These are phyloP conservation scores for Trichosporon inkin DNA, from an alignment of 1,284 basidiomycete genomes.

Conservation along the genomic window DNA sequence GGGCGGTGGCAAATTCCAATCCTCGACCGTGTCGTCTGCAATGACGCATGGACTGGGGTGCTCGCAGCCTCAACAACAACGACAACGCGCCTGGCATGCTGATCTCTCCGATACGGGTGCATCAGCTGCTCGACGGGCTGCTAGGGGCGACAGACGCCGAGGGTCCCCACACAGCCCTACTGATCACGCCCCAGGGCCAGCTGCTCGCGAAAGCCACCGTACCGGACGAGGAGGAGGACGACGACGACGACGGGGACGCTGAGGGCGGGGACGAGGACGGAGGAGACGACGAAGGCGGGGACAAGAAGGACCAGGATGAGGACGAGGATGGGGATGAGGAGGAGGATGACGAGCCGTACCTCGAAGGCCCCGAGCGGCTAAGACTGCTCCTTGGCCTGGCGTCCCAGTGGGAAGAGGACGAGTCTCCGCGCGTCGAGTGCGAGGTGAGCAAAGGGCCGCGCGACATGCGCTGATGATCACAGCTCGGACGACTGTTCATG, in stretches of 20 bases:
- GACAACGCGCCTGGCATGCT: slow-evolving; percentile 15
- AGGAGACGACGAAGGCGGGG: slow-evolving; percentile 5
- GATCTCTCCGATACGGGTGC: slow-evolving; percentile 20
- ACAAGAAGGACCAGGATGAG: slow-evolving; percentile 14
- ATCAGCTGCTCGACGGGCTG: slow-evolving; percentile 16
- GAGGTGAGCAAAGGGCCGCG: slow-evolving; percentile 25
- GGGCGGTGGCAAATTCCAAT: slow-evolving; percentile 1
- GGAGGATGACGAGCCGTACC: slow-evolving; percentile 28
- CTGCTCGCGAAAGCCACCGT: slow-evolving; percentile 25
- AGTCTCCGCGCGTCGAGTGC: slow-evolving; percentile 37
- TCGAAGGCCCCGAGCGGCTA: slow-evolving; percentile 39
- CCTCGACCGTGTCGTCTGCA: not conserved
- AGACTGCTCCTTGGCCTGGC: slow-evolving; percentile 37
- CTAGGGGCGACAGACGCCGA: slow-evolving; percentile 12
- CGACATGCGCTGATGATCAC: not conserved
- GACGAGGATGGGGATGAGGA: slow-evolving; percentile 14
- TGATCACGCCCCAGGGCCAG: slow-evolving; percentile 35
- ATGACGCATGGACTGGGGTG: not conserved
- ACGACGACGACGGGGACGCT: slow-evolving; percentile 13
- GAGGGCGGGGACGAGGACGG: slow-evolving; percentile 10
- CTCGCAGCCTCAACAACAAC: not conserved
- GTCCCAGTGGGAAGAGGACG: slow-evolving; percentile 39
- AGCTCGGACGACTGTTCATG: slow-evolving; percentile 32
- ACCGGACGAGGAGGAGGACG: slow-evolving; percentile 17
- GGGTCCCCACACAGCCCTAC: slow-evolving; percentile 32